These are phyloP conservation scores for Candida smagusa DNA, from an alignment of 1,139 yeast genomes.

Conservation along the genomic window DNA sequence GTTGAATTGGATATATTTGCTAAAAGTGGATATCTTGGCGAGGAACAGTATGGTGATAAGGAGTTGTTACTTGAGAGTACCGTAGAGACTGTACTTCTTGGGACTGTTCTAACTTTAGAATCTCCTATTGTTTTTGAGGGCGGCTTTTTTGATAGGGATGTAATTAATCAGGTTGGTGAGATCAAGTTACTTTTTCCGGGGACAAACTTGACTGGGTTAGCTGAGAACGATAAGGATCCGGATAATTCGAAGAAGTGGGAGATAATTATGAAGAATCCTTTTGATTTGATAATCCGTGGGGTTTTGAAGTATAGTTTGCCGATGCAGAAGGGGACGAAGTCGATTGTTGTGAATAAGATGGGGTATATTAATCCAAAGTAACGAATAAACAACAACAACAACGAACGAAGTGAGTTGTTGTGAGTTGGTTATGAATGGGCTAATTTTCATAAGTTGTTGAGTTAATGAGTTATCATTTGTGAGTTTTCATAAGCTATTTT, in stretches of 20 bases:
- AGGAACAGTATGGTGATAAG: constrained; percentile 2
- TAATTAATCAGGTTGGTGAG: constrained; percentile 59
- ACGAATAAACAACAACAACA: too few species aligned
- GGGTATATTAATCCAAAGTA: constrained; percentile 65
- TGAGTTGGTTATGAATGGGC: too few species aligned
- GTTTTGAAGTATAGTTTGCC: constrained; percentile 75
- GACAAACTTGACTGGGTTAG: constrained; percentile 45
- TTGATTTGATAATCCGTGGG: constrained; percentile 83
- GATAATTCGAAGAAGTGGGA: constrained; percentile 69
- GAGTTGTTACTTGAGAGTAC: constrained; percentile 13
- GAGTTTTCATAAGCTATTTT: too few species aligned
- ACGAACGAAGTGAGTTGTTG: too few species aligned
- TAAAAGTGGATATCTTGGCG: constrained; percentile 55
- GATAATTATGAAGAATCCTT: constrained; percentile 71
- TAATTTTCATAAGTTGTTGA: too few species aligned
- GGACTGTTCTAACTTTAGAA: constrained; percentile 64
- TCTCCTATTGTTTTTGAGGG: constrained; percentile 76
- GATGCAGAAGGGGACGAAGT: constrained; percentile 50
- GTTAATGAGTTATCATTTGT: too few species aligned
- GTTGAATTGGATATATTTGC: constrained; percentile 88
- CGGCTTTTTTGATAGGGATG: constrained; percentile 66
- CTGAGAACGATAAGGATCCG: constrained; percentile 12
- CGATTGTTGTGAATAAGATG: constrained; percentile 62
- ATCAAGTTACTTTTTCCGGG: constrained; percentile 78
- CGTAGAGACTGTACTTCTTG: constrained; percentile 71